Conservation (phyloP, 148 eudicot genomes). For the Vaccinium vitisidaea region DNA sequence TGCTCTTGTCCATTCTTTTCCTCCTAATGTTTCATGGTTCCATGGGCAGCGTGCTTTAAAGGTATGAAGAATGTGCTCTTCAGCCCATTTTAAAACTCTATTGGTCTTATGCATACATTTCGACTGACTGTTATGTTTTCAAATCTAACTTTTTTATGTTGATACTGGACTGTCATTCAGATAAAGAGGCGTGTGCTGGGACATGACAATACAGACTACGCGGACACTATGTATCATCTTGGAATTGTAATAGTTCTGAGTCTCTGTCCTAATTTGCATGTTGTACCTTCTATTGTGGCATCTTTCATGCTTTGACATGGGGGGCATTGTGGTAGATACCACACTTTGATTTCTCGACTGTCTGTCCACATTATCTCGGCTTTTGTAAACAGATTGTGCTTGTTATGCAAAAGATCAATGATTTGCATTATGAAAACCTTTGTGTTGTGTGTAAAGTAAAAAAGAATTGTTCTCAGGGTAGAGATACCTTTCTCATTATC, state of each 20-base stretch:
- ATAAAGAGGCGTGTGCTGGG: slow-evolving; percentile 90
- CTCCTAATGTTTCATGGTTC: slow-evolving; percentile 24
- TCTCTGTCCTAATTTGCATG: neutral
- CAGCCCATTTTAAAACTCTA: neutral
- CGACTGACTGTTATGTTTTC: neutral
- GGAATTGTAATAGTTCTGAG: slow-evolving; percentile 54
- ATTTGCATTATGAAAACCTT: too few relatives aligned
- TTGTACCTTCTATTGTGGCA: neutral
- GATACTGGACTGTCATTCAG: slow-evolving; percentile 36
- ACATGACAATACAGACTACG: slow-evolving; percentile 73
- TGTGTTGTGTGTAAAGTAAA: too few relatives aligned
- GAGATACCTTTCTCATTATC: too few relatives aligned
- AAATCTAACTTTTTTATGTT: slow-evolving; percentile 4
- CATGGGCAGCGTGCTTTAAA: slow-evolving; percentile 80
- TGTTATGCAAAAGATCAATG: too few relatives aligned
- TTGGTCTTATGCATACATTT: neutral
- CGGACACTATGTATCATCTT: slow-evolving; percentile 96
- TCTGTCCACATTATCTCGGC: neutral
- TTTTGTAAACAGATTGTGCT: too few relatives aligned
- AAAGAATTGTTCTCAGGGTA: too few relatives aligned
- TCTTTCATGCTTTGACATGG: neutral
- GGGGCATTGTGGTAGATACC: slow-evolving; percentile 2
- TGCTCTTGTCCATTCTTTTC: slow-evolving; percentile 25
- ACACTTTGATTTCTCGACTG: neutral
- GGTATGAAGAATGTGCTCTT: slow-evolving; percentile 41